phyloP scores from a whole-genome alignment of 1,284 basidiomycete species.

The Phellinidium pouzarii region DNA sequence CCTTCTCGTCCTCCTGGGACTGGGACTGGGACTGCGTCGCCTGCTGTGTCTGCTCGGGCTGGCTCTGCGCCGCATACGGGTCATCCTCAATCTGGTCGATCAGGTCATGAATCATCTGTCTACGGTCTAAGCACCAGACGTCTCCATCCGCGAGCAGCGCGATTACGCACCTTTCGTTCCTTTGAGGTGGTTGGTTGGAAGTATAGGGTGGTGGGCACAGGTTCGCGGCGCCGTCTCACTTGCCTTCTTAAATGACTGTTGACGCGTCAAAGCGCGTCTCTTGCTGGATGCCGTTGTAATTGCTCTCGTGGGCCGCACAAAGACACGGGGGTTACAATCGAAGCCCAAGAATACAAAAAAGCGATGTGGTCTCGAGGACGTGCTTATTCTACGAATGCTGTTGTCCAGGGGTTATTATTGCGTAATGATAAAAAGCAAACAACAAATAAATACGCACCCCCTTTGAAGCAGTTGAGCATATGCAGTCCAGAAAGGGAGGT shows the following conservation, averaged over 20 bases:
- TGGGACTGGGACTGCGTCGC: slow-evolving; percentile 25
- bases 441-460: background rate
- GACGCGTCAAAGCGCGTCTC: slow-evolving; percentile 6
- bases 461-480: background rate
- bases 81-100: slow-evolving; percentile 10
- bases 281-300: background rate
- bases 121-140: no score
- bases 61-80: slow-evolving; percentile 8
- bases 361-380: background rate
- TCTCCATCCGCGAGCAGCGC: no score
- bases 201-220: background rate
- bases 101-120: background rate
- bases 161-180: background rate
- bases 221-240: background rate
- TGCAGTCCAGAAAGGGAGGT: no score
- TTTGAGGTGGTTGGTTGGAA: background rate
- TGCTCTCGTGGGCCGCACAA: background rate
- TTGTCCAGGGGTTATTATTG: background rate
- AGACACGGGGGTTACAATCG: background rate
- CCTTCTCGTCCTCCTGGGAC: slow-evolving; percentile 12
- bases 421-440: slow-evolving; percentile 11
- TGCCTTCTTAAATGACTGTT: background rate
- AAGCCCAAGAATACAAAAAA: slow-evolving; percentile 1
- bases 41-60: slow-evolving; percentile 26
- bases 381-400: background rate